Evolutionary conservation across 495 filamentous ascomycete species (phyloP), one percentile per base, ranked within the genome.

Genomic region (Entonaema liquescens): DNA sequence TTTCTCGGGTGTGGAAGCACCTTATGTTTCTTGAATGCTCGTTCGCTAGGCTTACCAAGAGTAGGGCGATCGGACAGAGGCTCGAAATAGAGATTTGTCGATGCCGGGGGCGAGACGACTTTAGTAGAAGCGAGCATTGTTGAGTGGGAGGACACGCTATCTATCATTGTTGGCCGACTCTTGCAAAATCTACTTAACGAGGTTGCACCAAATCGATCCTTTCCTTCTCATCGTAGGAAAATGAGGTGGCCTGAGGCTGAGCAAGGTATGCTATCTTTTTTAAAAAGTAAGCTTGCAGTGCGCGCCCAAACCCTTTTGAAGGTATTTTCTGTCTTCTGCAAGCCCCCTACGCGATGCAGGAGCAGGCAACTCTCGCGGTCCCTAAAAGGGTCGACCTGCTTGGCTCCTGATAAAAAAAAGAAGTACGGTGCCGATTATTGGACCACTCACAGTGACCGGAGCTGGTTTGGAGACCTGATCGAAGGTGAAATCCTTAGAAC

Each of bases 11-110:
- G 84, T 35, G 86, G 86, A 23, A 88, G 78, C 23, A 79, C 75
- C 73, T 86, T 87, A 72, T 87, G 86, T 70, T 81, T 87, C 76
- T 82, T 88, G 74, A 88, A 82, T 59, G 82, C 80, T 38, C 72
- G 77, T 74, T 74, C 81, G 57, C 47, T 71, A 52, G 75, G 62
- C 44, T 72, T 71, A 49, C 49, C 59, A 52, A 69, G 61, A n/a
- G 74, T 58, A 61, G 55, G 68, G 49, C 49, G 65, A 59, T 72
- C 65, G 40, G 58, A 38, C 53, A 70, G 65, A 58, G 68, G 74
- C 33, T 74, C 76, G 65, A 76, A 77, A 23, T 76, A 76, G 55
- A 77, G 71, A 53, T 61, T 53, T 55, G 73, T 76, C 52, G 71
- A 70, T 42, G 76, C 70, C 67, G 65, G 66, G 47, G 70, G 63